These are phyloP conservation scores for Ophiocordyceps sinensis DNA, from an alignment of 2,329 filamentous ascomycete species.

Conservation along the genomic window DNA sequence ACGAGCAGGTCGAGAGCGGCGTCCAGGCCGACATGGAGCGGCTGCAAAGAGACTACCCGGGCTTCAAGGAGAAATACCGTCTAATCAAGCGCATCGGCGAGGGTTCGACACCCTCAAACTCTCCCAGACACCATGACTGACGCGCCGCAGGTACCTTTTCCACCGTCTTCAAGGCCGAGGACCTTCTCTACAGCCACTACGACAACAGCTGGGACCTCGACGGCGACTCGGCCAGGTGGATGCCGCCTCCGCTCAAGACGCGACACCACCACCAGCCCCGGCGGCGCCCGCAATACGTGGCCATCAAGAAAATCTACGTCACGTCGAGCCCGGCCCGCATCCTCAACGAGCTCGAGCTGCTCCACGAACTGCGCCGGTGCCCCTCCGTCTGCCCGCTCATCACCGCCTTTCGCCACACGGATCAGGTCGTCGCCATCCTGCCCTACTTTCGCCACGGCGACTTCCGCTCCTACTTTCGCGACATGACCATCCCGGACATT, in stretches of 20 bases:
- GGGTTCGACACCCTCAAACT: constrained; percentile 36
- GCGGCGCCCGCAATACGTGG: constrained; percentile 57
- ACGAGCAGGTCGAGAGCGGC: constrained; percentile 45
- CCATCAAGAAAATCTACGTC: constrained; percentile 98
- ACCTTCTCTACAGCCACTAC: constrained; percentile 70
- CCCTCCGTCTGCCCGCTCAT: constrained; percentile 86
- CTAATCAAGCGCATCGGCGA: constrained; percentile 95
- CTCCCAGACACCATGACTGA: background rate
- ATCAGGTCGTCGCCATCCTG: constrained; percentile 88
- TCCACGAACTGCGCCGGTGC: constrained; percentile 74
- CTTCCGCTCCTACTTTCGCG: constrained; percentile 86
- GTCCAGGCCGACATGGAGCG: constrained; percentile 80
- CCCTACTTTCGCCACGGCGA: constrained; percentile 94
- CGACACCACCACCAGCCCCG: constrained; percentile 21
- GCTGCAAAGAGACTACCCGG: constrained; percentile 67
- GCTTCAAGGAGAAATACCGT: constrained; percentile 71
- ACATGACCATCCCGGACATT: constrained; percentile 77
- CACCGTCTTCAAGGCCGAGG: constrained; percentile 96
- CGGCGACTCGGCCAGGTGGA: constrained; percentile 51
- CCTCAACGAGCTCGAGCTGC: constrained; percentile 86
- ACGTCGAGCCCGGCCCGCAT: constrained; percentile 90
- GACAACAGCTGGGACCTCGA: constrained; percentile 78
- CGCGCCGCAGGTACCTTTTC: constrained; percentile 73
- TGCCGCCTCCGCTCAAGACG: constrained; percentile 48
- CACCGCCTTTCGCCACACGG: constrained; percentile 86